Base-by-base conservation (phyloP, 768 basidiomycete species). In the Termitomyces sp. region DNA sequence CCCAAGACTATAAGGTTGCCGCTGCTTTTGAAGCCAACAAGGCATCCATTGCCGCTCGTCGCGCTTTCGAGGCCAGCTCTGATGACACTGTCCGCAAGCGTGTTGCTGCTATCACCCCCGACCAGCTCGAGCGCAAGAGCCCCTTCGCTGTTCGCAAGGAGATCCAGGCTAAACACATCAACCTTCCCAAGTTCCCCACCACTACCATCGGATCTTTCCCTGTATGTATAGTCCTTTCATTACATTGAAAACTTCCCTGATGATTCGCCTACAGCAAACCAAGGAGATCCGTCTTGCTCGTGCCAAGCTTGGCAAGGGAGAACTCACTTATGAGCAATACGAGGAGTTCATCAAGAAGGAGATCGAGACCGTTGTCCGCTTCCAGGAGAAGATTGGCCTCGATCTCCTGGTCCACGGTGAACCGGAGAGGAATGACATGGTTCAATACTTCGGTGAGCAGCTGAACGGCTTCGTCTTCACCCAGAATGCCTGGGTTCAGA, bases 191-290 rank as follows among this genome's bases (percentile, higher is more conserved):
- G 73, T 99, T 98, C 86, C 95, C 96, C 56, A 97, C 96, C 52
- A 98, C 96, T 53, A 97, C 96, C 60, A 98, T 98, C 64, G 95
- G 94, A 58, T 98, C 96, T 29, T 98, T 97, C 92, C 96, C 95
- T 63, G 87, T 88, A 66, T 48, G 80, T 70, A n/a, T 44, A 31
- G 16, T 52, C 18, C 13, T 42, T 53, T 6, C 44, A n/a, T 35
- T 11, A 40, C 44, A 15, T 31, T 32, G 44, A 9, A 20, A 47
- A 11, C 41, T 57, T 29, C 32, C 63, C 59, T 51, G 35, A 47
- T 58, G 60, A 35, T 59, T 52, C 54, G 15, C 36, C 25, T 63
- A 35, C 66, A 90, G 85, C 97, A 99, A 88, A 99, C 97, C 67
- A 98, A 96, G 76, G 95, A 98, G 75, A 99, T 99, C 66, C 95